Evolutionary conservation across 768 basidiomycete genomes (phyloP).

Genomic region (Mycena galopus): DNA sequence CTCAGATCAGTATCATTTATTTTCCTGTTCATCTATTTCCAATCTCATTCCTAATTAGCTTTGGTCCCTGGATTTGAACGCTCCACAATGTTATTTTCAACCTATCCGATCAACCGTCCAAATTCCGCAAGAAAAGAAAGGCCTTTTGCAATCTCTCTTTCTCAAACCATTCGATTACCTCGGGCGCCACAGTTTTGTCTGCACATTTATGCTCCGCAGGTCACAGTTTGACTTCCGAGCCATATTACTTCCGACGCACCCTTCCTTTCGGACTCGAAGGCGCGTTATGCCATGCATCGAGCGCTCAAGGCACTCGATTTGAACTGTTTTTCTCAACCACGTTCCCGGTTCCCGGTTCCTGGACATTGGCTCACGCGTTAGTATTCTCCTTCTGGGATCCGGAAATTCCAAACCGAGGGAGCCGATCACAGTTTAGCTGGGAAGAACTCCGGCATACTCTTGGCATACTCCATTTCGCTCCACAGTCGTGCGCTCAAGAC

Average conservation of each 20-base stretch:
- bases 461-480: no score
- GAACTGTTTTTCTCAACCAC: not conserved
- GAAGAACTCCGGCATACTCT: conserved; percentile 5
- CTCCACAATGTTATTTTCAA: not conserved
- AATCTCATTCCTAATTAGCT: not conserved
- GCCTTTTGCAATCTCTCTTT: not conserved
- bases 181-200: not conserved
- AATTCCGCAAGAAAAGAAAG: not conserved
- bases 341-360: not conserved
- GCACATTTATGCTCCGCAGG: not conserved
- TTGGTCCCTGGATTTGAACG: no score
- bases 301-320: conserved; percentile 1
- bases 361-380: not conserved
- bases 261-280: not conserved
- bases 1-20: no score
- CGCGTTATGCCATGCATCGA: not conserved
- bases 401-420: not conserved
- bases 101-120: not conserved
- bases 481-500: no score
- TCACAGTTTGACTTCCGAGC: not conserved
- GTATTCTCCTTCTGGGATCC: not conserved
- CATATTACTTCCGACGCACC: not conserved
- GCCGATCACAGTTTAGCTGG: not conserved
- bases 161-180: not conserved
- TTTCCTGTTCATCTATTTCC: not conserved